Conservation (phyloP, 1,284 basidiomycete species). For the Boletus smithii region DNA sequence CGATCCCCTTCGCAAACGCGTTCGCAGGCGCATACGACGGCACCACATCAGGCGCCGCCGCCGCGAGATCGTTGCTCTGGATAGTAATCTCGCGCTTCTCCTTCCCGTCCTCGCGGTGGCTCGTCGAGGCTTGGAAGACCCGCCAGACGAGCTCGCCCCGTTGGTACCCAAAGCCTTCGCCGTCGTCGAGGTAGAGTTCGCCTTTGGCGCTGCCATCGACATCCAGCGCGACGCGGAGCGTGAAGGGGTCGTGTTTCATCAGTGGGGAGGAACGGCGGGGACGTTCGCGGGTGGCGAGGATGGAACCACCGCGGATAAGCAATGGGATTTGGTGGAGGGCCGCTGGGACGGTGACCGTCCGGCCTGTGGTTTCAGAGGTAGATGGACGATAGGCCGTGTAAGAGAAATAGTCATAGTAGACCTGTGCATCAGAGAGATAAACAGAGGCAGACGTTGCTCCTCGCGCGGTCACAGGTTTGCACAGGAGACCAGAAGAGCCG, state of each 20-base stretch:
- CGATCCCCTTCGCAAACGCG: conserved; percentile 63
- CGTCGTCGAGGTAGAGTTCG: conserved; percentile 95
- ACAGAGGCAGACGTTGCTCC: conserved; percentile 70
- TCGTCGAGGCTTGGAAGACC: conserved; percentile 58
- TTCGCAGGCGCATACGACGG: conserved; percentile 57
- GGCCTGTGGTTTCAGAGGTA: conserved; percentile 1
- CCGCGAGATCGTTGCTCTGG: conserved; percentile 53
- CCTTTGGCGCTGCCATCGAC: conserved; percentile 67
- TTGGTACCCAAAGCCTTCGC: conserved; percentile 78
- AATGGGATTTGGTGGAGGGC: conserved; percentile 81
- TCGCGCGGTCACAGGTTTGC: conserved; percentile 86
- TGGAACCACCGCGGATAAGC: conserved; percentile 89
- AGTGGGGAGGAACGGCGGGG: conserved; percentile 82
- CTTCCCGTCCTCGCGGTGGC: conserved; percentile 7
- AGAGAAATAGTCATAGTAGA: conserved; percentile 95
- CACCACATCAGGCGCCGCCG: conserved; percentile 47
- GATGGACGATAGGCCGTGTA: conserved; percentile 32
- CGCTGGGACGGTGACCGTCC: conserved; percentile 67
- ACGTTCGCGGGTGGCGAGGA: conserved; percentile 84
- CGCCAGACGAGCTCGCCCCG: conserved; percentile 84
- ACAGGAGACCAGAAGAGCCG: conserved; percentile 83
- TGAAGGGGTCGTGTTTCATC: conserved; percentile 93
- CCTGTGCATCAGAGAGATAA: conserved; percentile 88
- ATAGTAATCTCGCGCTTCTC: conserved; percentile 45
- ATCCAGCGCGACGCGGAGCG: conserved; percentile 80